Base-by-base conservation (phyloP, 495 filamentous ascomycete genomes). In the Tuber aestivum region DNA sequence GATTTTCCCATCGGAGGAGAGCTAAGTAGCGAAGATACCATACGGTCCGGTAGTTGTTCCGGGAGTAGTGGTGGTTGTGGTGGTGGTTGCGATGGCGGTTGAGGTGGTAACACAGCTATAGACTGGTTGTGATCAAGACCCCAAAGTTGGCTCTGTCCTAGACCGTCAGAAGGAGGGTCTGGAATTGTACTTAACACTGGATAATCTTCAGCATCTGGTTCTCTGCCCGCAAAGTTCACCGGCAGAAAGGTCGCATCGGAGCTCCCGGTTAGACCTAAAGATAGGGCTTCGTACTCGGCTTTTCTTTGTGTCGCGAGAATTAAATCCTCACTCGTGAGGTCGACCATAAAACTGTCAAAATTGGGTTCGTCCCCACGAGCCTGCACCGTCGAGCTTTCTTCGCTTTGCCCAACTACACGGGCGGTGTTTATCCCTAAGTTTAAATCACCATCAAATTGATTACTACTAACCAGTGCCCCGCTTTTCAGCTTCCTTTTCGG, bases 281-380 rank as follows among this genome's bases (percentile, higher is more conserved):
- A 75, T 35, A 79, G 2, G 41, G 78, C 50, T 23, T 75, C 40
- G 72, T 79, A 79, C 68, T 79, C 78, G 6, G 78, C 78, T 38
- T 73, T 76, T 38, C 68, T 70, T 44, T 75, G 75, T 42, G 61
- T 44, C 14, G 50, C 72, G 7, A 75, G 72, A 45, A 79, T n/a
- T n/a, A 78, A 77, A 27, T 78, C 44, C 4, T 79, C 41, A 12
- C 71, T 69, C 23, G 77, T 79, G 41, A 79, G 35, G 35, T 79
- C 78, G 37, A 79, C 42, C 78, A 79, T 71, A 23, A 79, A 79
- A 65, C 72, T 69, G 42, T 61, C 70, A 42, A 38, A 35, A 70
- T 71, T 32, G 48, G 75, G 6, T 48, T 41, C 37, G 45, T 69
- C 68, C 20, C 40, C 68, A 37, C 41, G 37, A 48, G 77, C 70